phyloP scores from a whole-genome alignment of 768 basidiomycete genomes.

The Pleurotus cornucopiae region DNA sequence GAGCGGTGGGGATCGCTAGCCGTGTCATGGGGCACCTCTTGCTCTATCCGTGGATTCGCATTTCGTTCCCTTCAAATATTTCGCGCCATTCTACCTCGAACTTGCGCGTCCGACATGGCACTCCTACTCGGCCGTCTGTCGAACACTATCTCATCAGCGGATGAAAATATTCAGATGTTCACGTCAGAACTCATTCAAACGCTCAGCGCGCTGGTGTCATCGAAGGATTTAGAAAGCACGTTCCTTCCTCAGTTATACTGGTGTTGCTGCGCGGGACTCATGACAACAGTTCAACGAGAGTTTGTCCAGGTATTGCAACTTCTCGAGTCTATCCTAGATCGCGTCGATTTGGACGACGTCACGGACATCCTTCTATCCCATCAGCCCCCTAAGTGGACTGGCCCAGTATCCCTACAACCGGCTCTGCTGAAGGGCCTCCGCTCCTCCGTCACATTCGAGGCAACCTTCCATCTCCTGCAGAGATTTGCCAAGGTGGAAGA shows the following conservation, averaged over 20 bases:
- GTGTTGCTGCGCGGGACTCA: conserved; percentile 77
- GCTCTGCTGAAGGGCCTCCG: conserved; percentile 73
- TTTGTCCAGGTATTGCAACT: conserved; percentile 66
- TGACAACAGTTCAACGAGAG: conserved; percentile 79
- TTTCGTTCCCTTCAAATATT: conserved; percentile 91
- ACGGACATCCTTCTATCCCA: conserved; percentile 67
- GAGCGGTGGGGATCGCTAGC: conserved; percentile 80
- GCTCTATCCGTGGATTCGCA: conserved; percentile 80
- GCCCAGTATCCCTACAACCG: conserved; percentile 59
- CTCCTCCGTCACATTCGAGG: conserved; percentile 63
- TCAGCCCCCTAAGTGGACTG: conserved; percentile 70
- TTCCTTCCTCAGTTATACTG: conserved; percentile 85
- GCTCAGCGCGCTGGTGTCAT: conserved; percentile 55
- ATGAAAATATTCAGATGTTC: conserved; percentile 77
- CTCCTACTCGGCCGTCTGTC: conserved; percentile 79
- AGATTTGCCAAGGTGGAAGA: conserved; percentile 58
- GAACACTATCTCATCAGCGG: conserved; percentile 74
- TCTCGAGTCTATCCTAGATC: conserved; percentile 59
- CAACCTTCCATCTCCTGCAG: conserved; percentile 68
- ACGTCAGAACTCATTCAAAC: conserved; percentile 80
- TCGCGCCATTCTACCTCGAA: conserved; percentile 69
- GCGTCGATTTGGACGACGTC: conserved; percentile 66
- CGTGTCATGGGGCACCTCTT: conserved; percentile 80
- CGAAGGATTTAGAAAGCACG: conserved; percentile 51
- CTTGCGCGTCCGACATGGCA: conserved; percentile 70